phyloP scores from a whole-genome alignment of 495 filamentous ascomycete genomes.

The Aspergillus panamensis region DNA sequence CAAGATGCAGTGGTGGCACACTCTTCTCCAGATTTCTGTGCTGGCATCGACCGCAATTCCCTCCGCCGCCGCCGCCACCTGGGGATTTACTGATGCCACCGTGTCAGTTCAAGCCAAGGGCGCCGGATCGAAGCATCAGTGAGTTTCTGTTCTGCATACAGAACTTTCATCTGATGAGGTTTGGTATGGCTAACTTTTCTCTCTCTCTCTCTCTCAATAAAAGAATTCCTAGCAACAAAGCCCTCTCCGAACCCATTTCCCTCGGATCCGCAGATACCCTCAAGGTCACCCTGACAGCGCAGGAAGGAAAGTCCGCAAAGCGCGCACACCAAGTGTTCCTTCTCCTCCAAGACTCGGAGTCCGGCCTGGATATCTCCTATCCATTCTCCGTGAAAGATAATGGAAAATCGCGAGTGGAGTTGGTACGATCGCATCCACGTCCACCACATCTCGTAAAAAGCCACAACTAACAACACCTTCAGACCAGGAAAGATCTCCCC shows the following conservation, averaged over 20 bases:
- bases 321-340: constrained; percentile 93
- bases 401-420: constrained; percentile 77
- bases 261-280: constrained; percentile 69
- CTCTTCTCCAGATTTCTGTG: constrained; percentile 38
- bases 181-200: too few relatives aligned
- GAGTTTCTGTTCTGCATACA: constrained; percentile 21
- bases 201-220: constrained; percentile 5
- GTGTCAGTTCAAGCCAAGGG: constrained; percentile 72
- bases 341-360: constrained; percentile 66
- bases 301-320: constrained; percentile 72
- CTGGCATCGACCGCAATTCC: constrained; percentile 39
- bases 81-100: constrained; percentile 83
- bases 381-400: constrained; percentile 80
- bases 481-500: constrained; percentile 90
- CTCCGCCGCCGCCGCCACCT: constrained; percentile 64
- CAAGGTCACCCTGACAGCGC: constrained; percentile 76
- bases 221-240: constrained; percentile 62
- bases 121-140: constrained; percentile 72
- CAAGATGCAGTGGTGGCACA: constrained; percentile 44
- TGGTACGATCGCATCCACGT: constrained; percentile 53
- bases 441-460: neutral
- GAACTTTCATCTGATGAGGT: too few relatives aligned
- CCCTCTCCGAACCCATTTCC: constrained; percentile 59
- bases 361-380: constrained; percentile 84
- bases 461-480: constrained; percentile 28